These are phyloP conservation scores for Carallia brachiata DNA, from an alignment of 345 rosid genomes.

Conservation along the genomic window DNA sequence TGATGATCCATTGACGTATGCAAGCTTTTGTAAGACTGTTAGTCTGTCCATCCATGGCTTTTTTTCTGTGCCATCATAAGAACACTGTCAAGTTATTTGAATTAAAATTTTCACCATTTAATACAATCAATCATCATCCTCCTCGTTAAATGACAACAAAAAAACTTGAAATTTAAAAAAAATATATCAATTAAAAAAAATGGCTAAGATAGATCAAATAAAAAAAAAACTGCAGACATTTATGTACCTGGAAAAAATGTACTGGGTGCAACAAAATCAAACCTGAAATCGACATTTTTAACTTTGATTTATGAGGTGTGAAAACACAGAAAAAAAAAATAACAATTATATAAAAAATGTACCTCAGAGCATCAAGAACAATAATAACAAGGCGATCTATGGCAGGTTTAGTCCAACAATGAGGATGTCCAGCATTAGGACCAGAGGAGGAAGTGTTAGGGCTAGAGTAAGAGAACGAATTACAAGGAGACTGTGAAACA, in stretches of 20 bases:
- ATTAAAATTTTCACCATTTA: too few species aligned
- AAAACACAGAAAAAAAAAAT: background rate
- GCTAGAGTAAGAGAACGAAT: conserved; percentile 14
- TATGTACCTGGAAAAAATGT: conserved; percentile 52
- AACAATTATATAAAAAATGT: background rate
- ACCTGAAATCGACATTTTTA: conserved; percentile 33
- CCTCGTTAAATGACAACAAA: background rate
- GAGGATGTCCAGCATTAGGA: conserved; percentile 3
- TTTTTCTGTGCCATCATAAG: conserved; percentile 28
- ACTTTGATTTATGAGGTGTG: background rate
- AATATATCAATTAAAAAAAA: background rate
- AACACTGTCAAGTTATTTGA: too few species aligned
- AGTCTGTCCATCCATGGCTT: conserved; percentile 96
- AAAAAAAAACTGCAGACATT: too few species aligned
- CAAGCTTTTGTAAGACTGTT: conserved; percentile 60
- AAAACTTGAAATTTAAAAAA: background rate
- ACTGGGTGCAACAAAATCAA: conserved; percentile 85
- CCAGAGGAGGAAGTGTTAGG: conserved; percentile 5
- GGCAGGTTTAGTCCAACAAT: conserved; percentile 70
- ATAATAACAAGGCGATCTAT: conserved; percentile 68
- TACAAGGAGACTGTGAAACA: conserved; percentile 58
- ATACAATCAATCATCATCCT: too few species aligned
- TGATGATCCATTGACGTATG: conserved; percentile 50
- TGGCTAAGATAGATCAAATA: background rate
- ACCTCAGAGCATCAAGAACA: conserved; percentile 87